Conservation (phyloP, 495 filamentous ascomycete genomes). For the Tetracladium setigerum region DNA sequence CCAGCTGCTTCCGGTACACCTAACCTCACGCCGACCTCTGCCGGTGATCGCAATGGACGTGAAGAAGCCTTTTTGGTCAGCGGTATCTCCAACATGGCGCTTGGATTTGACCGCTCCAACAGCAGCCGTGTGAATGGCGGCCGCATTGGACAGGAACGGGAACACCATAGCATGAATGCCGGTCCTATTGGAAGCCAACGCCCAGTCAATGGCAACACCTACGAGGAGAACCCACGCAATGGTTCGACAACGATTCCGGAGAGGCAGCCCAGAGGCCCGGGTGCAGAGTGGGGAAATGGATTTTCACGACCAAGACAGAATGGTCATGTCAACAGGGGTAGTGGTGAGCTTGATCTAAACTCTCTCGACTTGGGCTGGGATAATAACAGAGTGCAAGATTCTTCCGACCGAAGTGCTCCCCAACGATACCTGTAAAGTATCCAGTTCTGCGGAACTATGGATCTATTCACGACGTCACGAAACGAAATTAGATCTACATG, state of each 20-base stretch:
- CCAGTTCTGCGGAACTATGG: background rate
- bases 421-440: conserved; percentile 15
- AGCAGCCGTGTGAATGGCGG: conserved; percentile 49
- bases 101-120: conserved; percentile 56
- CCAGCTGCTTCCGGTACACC: conserved; percentile 55
- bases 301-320: conserved; percentile 67
- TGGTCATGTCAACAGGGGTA: conserved; percentile 73
- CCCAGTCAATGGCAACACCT: conserved; percentile 56
- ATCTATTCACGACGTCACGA: conserved; percentile 17
- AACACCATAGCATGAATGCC: conserved; percentile 33
- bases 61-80: conserved; percentile 50
- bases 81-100: conserved; percentile 28
- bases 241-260: conserved; percentile 50
- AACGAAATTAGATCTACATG: conserved; percentile 12
- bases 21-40: conserved; percentile 68
- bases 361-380: conserved; percentile 15
- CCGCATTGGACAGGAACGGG: conserved; percentile 29
- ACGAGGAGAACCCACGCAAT: conserved; percentile 57
- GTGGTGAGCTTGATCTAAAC: conserved; percentile 55
- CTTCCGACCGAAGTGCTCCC: conserved; percentile 20
- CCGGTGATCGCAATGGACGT: conserved; percentile 43
- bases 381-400: conserved; percentile 23
- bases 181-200: conserved; percentile 87
- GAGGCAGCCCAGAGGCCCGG: conserved; percentile 75
- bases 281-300: conserved; percentile 63